A percentile compares a stretch with the other conserved stretches of the same genome.
These are phyloP conservation scores for Microbotryum intermedium DNA, from an alignment of 1,284 basidiomycete genomes.

Conservation along the genomic window DNA sequence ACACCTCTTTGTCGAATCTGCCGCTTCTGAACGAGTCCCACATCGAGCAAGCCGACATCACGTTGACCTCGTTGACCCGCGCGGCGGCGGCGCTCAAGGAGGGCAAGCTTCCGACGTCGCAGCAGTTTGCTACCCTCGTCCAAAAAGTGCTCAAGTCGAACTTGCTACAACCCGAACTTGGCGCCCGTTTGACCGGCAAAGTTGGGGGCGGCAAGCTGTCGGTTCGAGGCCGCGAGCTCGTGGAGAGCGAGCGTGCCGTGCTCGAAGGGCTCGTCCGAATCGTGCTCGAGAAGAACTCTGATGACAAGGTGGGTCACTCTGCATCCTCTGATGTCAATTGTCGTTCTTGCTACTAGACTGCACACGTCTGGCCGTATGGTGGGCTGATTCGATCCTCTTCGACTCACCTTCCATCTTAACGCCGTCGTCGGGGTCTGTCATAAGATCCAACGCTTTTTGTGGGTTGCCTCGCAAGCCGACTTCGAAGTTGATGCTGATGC, in stretches of 20 bases:
- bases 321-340: neutral
- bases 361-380: neutral
- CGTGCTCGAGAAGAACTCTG: constrained; percentile 41
- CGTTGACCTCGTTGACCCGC: constrained; percentile 13
- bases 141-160: constrained; percentile 37
- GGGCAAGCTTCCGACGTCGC: constrained; percentile 40
- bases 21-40: neutral
- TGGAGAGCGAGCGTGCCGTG: constrained; percentile 37
- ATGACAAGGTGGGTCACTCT: constrained; percentile 31
- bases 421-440: neutral
- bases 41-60: constrained; percentile 9
- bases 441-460: constrained; percentile 36
- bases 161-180: constrained; percentile 38
- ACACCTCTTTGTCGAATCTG: too few species aligned
- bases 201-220: constrained; percentile 36
- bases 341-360: neutral
- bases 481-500: constrained; percentile 29
- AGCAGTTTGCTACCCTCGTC: constrained; percentile 38
- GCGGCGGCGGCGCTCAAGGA: constrained; percentile 38
- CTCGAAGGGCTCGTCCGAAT: constrained; percentile 36
- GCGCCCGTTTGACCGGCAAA: constrained; percentile 11
- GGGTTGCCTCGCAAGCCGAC: constrained; percentile 34
- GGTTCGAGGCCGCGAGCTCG: constrained; percentile 37
- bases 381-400: neutral
- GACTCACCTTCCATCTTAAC: neutral